Base-by-base conservation (phyloP, 768 basidiomycete species). In the Hydnomerulius pinastri region DNA sequence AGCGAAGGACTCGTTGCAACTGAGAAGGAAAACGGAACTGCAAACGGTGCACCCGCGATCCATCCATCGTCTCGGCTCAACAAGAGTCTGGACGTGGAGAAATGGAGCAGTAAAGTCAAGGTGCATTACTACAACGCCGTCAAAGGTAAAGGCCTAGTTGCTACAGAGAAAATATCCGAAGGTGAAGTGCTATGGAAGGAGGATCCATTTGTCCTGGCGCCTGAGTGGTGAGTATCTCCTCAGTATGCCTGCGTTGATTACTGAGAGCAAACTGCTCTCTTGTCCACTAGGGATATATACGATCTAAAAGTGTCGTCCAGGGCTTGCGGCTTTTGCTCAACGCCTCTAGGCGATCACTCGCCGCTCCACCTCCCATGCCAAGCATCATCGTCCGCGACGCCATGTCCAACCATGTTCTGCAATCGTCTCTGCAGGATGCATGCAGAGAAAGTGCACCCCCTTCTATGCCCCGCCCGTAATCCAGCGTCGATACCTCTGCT, bases 161-260 rank as follows among this genome's bases (percentile, higher is more conserved):
- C 90, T 1, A 79, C 69, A 28, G 79, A 82, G 43, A 73, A 77
- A 25, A 86, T 95, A 46, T 69, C 71, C 21, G 79, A 83, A 59
- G 90, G 87, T 0, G 89, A 94, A 54, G 71, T 82, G 4, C 65
- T 96, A 15, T 94, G 92, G 90, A 86, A 83, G 51, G 92, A 95
- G 62, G 87, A 91, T 60, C 90, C 89, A 1, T 91, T 86, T 61
- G 68, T 86, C 38, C 68, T 90, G 18, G 86, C 87, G n/a, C 83
- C 89, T n/a, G 86, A 89, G 70, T 89, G 85, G 87, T 89, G 64
- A 53, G 74, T 60, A 6, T 67, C 60, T n/a, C 10, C 17, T 24
- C 13, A n/a, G 3, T 15, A 42, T 28, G 6, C 4, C 11, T n/a
- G 15, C 9, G 4, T 2, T 15, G 23, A 21, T 13, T 20, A n/a